A percentile compares a stretch with the other conserved stretches of the same genome.
These are phyloP conservation scores for Boletus reticuloceps DNA, from an alignment of 768 basidiomycete species.

Conservation along the genomic window DNA sequence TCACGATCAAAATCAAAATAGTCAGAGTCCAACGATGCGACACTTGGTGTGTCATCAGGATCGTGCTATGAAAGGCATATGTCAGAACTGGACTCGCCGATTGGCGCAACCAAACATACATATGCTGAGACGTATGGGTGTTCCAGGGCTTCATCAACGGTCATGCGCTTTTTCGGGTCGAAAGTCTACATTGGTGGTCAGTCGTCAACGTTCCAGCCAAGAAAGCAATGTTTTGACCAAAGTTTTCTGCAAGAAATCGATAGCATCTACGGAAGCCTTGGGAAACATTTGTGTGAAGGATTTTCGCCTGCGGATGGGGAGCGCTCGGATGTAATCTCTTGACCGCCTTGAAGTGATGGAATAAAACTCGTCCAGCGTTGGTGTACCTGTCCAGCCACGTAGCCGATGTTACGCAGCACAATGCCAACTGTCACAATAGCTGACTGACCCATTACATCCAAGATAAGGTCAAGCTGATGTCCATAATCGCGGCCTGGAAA, in stretches of 20 bases:
- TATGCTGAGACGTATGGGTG: conserved; percentile 84
- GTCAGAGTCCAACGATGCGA: conserved; percentile 73
- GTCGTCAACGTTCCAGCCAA: conserved; percentile 28
- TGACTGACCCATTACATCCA: conserved; percentile 72
- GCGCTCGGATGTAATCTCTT: conserved; percentile 81
- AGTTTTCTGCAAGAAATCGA: conserved; percentile 72
- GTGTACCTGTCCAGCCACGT: conserved; percentile 52
- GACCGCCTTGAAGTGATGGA: conserved; percentile 83
- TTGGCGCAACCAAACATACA: conserved; percentile 36
- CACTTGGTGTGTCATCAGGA: conserved; percentile 84
- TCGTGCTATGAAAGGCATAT: conserved; percentile 55
- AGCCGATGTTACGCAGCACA: conserved; percentile 22
- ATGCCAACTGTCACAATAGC: not conserved
- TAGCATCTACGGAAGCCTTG: conserved; percentile 66
- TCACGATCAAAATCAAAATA: conserved; percentile 91
- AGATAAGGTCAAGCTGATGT: conserved; percentile 84
- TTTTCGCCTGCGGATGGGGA: conserved; percentile 77
- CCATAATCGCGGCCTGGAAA: conserved; percentile 89
- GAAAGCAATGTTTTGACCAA: conserved; percentile 40
- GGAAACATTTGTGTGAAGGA: conserved; percentile 76
- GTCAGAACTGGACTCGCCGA: not conserved
- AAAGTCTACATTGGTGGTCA: conserved; percentile 55
- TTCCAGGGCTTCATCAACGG: conserved; percentile 76
- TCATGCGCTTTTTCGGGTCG: conserved; percentile 82
- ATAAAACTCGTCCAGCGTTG: conserved; percentile 87